These are phyloP conservation scores for Alternaria rosae DNA, from an alignment of 2,329 filamentous ascomycete species.

Conservation along the genomic window DNA sequence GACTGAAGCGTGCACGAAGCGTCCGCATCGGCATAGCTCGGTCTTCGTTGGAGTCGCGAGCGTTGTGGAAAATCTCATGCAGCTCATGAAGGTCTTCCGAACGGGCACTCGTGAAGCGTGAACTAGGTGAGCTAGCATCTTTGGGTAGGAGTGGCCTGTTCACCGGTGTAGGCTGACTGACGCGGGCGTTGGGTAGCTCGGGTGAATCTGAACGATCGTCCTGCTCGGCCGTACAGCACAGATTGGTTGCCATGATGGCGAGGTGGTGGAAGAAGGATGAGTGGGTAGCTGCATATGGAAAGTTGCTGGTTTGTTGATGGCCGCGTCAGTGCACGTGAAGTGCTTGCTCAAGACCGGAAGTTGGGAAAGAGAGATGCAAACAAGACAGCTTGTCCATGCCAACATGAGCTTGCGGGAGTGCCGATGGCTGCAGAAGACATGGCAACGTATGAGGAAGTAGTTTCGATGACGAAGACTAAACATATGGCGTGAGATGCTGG, in stretches of 20 bases:
- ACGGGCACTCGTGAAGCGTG: constrained; percentile 40
- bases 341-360: background rate
- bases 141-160: constrained; percentile 36
- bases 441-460: background rate
- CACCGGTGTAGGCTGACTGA: constrained; percentile 36
- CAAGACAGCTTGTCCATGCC: background rate
- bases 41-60: constrained; percentile 19
- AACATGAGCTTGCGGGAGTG: background rate
- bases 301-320: constrained; percentile 7
- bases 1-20: constrained; percentile 30
- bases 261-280: background rate
- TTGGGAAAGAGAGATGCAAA: background rate
- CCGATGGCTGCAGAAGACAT: background rate
- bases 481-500: background rate
- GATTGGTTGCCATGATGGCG: constrained; percentile 38
- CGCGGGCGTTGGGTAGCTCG: constrained; percentile 44
- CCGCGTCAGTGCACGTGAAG: constrained; percentile 4
- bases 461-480: background rate
- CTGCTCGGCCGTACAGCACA: constrained; percentile 46
- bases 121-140: constrained; percentile 25
- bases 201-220: constrained; percentile 37
- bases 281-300: background rate
- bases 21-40: constrained; percentile 22
- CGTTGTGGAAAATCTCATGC: constrained; percentile 44
- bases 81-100: constrained; percentile 45